phyloP scores from a whole-genome alignment of 2,329 filamentous ascomycete species.

The Pseudogymnoascus sp. region DNA sequence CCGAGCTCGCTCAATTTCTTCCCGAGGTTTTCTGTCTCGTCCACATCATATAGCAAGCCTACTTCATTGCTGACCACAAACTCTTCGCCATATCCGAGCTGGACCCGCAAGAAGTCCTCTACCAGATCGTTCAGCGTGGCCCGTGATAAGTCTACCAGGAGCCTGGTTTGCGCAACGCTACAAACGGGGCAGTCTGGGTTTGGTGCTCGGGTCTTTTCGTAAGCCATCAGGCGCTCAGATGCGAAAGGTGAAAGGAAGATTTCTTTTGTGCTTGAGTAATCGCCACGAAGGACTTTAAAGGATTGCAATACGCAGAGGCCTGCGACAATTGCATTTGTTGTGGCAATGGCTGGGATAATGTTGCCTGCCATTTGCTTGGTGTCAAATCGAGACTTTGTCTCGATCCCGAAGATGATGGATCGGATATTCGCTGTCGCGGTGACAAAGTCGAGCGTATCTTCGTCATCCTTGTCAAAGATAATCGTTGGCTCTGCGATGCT shows the following conservation, averaged over 20 bases:
- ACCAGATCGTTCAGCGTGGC: slow-evolving; percentile 77
- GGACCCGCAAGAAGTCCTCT: slow-evolving; percentile 59
- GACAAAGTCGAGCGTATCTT: slow-evolving; percentile 91
- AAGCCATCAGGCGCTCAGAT: slow-evolving; percentile 49
- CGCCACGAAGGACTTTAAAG: slow-evolving; percentile 76
- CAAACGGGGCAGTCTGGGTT: slow-evolving; percentile 82
- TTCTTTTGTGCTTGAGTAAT: slow-evolving; percentile 68
- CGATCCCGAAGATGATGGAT: slow-evolving; percentile 82
- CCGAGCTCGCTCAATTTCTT: slow-evolving; percentile 75
- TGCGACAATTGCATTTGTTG: slow-evolving; percentile 93
- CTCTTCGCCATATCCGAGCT: slow-evolving; percentile 74
- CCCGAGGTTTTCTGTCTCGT: slow-evolving; percentile 75
- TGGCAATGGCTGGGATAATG: slow-evolving; percentile 97
- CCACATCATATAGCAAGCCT: slow-evolving; percentile 79
- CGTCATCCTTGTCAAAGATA: slow-evolving; percentile 93
- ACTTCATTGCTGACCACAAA: slow-evolving; percentile 68
- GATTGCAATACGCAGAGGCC: slow-evolving; percentile 86
- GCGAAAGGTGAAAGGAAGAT: slow-evolving; percentile 71
- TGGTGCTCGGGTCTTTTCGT: slow-evolving; percentile 52
- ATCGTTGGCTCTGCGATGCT: slow-evolving; percentile 57
- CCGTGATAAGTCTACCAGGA: slow-evolving; percentile 60
- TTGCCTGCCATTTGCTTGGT: slow-evolving; percentile 99
- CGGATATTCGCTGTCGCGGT: slow-evolving; percentile 83
- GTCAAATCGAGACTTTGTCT: slow-evolving; percentile 83
- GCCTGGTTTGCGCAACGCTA: slow-evolving; percentile 59